These are phyloP conservation scores for Nowakowskiella sp. DNA, from an alignment of 192 early-diverging fungal species.

Conservation along the genomic window DNA sequence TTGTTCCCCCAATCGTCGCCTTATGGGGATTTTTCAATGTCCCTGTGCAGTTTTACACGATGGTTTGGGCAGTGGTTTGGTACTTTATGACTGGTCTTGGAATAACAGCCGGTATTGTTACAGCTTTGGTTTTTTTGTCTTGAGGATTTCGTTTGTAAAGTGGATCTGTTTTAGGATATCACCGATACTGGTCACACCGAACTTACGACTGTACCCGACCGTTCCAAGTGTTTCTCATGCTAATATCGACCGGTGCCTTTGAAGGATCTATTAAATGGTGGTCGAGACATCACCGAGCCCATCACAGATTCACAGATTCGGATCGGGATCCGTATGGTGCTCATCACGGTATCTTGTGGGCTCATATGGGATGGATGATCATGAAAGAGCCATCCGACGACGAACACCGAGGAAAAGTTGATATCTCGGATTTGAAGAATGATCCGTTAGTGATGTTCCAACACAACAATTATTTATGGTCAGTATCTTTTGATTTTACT, in stretches of 20 bases:
- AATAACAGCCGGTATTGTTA: conserved; percentile 67
- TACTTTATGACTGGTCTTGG: conserved; percentile 78
- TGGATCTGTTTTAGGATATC: conserved; percentile 65
- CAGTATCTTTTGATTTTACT: neutral
- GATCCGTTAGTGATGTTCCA: conserved; percentile 66
- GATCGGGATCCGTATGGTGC: conserved; percentile 77
- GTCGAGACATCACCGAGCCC: conserved; percentile 76
- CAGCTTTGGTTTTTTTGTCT: neutral
- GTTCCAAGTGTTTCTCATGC: conserved; percentile 52
- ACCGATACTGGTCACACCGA: conserved; percentile 76
- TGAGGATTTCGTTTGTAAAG: neutral
- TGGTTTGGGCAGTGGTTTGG: conserved; percentile 60
- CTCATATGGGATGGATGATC: conserved; percentile 83
- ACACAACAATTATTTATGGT: conserved; percentile 64
- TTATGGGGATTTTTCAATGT: conserved; percentile 73
- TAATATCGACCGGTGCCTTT: conserved; percentile 64
- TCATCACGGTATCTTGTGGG: conserved; percentile 69
- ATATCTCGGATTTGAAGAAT: conserved; percentile 71
- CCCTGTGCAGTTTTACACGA: conserved; percentile 56
- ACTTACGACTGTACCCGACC: conserved; percentile 58
- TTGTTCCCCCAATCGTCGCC: conserved; percentile 62
- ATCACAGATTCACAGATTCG: conserved; percentile 84
- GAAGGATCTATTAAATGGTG: conserved; percentile 84
- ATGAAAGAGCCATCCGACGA: conserved; percentile 69
- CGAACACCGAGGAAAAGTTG: conserved; percentile 64